A percentile compares a stretch with the other conserved stretches of the same genome.
phyloP scores from a whole-genome alignment of 192 early-diverging fungal species.

The Chytriomyces sp. region DNA sequence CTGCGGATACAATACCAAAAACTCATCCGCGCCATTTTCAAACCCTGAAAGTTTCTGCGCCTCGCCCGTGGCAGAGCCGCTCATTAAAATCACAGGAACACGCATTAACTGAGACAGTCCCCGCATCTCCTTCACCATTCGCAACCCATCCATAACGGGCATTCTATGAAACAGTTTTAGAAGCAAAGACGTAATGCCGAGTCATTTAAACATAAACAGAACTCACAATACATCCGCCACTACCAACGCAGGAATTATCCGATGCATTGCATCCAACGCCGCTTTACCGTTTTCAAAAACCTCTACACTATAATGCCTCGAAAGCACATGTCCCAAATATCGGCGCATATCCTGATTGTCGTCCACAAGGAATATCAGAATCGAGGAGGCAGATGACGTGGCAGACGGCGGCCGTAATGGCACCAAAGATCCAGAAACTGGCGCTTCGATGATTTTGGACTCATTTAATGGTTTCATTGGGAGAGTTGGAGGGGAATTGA shows the following conservation, averaged over 20 bases:
- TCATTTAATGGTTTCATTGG: too few relatives aligned
- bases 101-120: slow-evolving; percentile 39
- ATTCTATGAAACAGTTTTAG: slow-evolving; percentile 44
- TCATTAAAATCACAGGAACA: slow-evolving; percentile 65
- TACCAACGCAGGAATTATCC: not conserved
- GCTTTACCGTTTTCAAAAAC: slow-evolving; percentile 19
- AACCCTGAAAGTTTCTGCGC: slow-evolving; percentile 58
- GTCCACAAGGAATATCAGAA: slow-evolving; percentile 49
- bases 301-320: not conserved
- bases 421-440: not conserved
- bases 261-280: slow-evolving; percentile 17
- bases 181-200: too few relatives aligned
- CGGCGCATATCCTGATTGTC: slow-evolving; percentile 58
- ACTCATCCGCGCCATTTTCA: slow-evolving; percentile 64
- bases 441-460: too few relatives aligned
- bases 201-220: too few relatives aligned
- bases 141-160: slow-evolving; percentile 68
- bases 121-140: slow-evolving; percentile 51
- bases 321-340: slow-evolving; percentile 7
- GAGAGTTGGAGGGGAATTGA: not conserved
- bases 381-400: not conserved
- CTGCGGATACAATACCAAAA: slow-evolving; percentile 55
- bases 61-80: slow-evolving; percentile 56
- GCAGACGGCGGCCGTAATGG: not conserved
- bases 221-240: slow-evolving; percentile 22